Conservation (phyloP, 768 basidiomycete genomes). For the Cystofilobasidium ferigula region DNA sequence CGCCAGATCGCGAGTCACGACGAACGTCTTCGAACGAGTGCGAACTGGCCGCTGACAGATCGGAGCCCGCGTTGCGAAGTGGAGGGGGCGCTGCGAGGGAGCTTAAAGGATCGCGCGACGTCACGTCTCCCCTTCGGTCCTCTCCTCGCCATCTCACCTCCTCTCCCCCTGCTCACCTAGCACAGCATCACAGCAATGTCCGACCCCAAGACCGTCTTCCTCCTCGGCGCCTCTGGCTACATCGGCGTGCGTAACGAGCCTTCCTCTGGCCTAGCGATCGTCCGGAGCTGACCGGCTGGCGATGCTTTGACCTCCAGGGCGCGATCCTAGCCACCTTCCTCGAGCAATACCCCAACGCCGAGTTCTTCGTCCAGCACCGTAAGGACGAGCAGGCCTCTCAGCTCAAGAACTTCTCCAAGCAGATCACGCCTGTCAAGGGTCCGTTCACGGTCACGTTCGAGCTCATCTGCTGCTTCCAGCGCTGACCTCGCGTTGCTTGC, state of each 20-base stretch:
- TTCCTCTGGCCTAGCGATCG: neutral
- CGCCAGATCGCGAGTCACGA: too few species aligned
- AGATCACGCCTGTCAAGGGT: slow-evolving; percentile 20
- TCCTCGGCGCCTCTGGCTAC: slow-evolving; percentile 19
- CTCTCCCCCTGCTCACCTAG: too few species aligned
- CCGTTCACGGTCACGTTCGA: neutral
- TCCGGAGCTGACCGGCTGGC: neutral
- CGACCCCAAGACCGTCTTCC: slow-evolving; percentile 15
- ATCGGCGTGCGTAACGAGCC: neutral
- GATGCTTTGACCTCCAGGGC: slow-evolving; percentile 1
- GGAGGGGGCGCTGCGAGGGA: too few species aligned
- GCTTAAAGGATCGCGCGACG: too few species aligned
- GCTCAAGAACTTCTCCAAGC: neutral
- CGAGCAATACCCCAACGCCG: slow-evolving; percentile 7
- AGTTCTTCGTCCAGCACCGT: slow-evolving; percentile 18
- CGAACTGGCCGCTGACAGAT: too few species aligned
- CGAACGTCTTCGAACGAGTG: too few species aligned
- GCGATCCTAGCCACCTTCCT: neutral
- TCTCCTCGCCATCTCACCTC: too few species aligned
- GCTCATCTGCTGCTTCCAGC: neutral
- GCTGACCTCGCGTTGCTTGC: neutral
- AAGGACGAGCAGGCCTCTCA: slow-evolving; percentile 4
- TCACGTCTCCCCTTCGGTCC: too few species aligned
- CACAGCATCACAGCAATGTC: too few species aligned
- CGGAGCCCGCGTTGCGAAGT: too few species aligned